Percentiles rank a stretch among this genome's conserved stretches.
Evolutionary conservation across 208 protist species (phyloP).

Genomic region (Wallacemonas rigidus): DNA sequence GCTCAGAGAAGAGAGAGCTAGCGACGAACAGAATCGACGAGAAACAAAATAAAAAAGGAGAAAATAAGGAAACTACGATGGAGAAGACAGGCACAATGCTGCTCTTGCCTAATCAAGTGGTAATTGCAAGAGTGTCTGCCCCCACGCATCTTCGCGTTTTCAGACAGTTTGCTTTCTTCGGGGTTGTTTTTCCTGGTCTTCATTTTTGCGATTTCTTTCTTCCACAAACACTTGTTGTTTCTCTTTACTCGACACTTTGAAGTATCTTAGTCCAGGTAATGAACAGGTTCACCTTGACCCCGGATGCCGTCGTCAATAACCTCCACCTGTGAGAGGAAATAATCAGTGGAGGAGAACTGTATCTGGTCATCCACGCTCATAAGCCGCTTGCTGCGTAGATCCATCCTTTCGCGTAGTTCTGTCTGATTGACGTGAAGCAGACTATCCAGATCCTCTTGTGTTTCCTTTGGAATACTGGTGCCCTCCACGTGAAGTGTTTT

Average conservation of each 20-base stretch:
- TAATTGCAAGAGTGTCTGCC: too few species aligned
- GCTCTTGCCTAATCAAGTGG: too few species aligned
- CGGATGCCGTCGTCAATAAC: constrained; percentile 43
- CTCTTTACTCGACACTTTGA: neutral
- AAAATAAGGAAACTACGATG: too few species aligned
- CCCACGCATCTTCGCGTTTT: too few species aligned
- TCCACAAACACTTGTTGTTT: constrained; percentile 1
- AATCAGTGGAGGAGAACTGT: constrained; percentile 81
- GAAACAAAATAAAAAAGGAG: too few species aligned
- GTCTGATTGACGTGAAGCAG: constrained; percentile 87
- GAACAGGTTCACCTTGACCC: neutral
- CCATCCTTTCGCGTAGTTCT: constrained; percentile 36
- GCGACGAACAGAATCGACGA: too few species aligned
- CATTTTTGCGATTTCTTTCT: constrained; percentile 15
- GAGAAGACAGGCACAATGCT: too few species aligned
- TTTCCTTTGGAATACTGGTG: constrained; percentile 58
- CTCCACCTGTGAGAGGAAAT: constrained; percentile 52
- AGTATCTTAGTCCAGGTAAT: constrained; percentile 30
- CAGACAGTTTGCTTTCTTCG: too few species aligned
- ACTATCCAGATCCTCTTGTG: constrained; percentile 70
- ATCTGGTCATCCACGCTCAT: constrained; percentile 53
- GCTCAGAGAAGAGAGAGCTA: too few species aligned
- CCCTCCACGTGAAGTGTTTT: constrained; percentile 59
- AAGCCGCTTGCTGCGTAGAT: constrained; percentile 59
- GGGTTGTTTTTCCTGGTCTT: neutral